Conservation (phyloP, 129 eudicot genomes). For the Artemisia tridentata region DNA sequence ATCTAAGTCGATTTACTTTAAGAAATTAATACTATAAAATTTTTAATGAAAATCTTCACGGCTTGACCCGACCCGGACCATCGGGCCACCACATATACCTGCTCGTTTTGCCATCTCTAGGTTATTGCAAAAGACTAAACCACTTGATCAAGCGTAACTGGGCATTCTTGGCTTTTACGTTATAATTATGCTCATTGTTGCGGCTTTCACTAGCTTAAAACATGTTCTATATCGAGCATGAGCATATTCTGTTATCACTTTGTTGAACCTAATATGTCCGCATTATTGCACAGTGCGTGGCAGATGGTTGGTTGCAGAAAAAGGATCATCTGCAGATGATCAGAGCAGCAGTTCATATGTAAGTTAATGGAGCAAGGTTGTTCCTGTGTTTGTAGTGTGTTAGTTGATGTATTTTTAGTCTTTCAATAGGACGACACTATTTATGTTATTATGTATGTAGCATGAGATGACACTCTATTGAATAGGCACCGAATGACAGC, state of each 20-base stretch:
- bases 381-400: neutral
- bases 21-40: neutral
- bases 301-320: neutral
- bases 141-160: no score
- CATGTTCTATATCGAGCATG: neutral
- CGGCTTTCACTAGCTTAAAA: neutral
- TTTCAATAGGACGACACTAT: constrained; percentile 27
- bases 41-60: no score
- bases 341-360: neutral
- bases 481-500: no score
- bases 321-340: neutral
- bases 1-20: neutral
- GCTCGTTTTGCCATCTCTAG: neutral
- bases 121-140: neutral
- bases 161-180: neutral
- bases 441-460: no score
- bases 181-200: no score
- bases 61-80: no score
- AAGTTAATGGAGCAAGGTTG: constrained; percentile 9
- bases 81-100: neutral
- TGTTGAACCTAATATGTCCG: constrained; percentile 8
- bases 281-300: constrained; percentile 23
- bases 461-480: no score
- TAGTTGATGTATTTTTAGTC: no score
- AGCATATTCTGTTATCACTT: neutral